Conservation (phyloP, 371 early-diverging fungal species). For the Mucor circinelloides region DNA sequence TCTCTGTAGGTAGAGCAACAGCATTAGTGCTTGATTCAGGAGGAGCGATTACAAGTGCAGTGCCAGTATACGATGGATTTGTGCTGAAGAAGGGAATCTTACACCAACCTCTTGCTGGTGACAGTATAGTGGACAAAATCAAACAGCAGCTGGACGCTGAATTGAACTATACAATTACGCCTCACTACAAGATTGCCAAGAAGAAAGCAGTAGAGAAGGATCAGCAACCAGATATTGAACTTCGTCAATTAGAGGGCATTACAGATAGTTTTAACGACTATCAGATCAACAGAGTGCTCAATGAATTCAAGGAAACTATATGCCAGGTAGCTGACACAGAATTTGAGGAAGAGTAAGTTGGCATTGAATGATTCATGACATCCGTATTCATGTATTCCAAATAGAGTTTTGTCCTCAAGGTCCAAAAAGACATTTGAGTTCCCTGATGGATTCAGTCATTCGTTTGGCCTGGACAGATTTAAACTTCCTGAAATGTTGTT, state of each 20-base stretch:
- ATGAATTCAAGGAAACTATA: constrained; percentile 93
- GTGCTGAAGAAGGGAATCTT: constrained; percentile 86
- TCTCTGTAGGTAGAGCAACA: constrained; percentile 88
- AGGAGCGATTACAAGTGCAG: constrained; percentile 82
- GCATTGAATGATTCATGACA: neutral
- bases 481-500: constrained; percentile 86
- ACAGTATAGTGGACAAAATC: constrained; percentile 77
- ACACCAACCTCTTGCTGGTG: constrained; percentile 81
- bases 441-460: constrained; percentile 90
- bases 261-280: constrained; percentile 70
- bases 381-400: neutral
- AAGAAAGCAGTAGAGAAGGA: constrained; percentile 77
- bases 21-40: constrained; percentile 94
- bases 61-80: constrained; percentile 96
- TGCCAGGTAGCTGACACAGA: constrained; percentile 81
- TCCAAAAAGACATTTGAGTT: constrained; percentile 91
- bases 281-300: constrained; percentile 66
- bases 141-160: constrained; percentile 62
- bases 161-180: constrained; percentile 66
- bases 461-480: constrained; percentile 83
- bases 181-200: constrained; percentile 78
- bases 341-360: constrained; percentile 68
- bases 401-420: constrained; percentile 53
- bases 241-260: constrained; percentile 58
- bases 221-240: constrained; percentile 59